Evolutionary conservation across 176 grass and related monocot genomes (phyloP).

Genomic region (Oryza officinalis): DNA sequence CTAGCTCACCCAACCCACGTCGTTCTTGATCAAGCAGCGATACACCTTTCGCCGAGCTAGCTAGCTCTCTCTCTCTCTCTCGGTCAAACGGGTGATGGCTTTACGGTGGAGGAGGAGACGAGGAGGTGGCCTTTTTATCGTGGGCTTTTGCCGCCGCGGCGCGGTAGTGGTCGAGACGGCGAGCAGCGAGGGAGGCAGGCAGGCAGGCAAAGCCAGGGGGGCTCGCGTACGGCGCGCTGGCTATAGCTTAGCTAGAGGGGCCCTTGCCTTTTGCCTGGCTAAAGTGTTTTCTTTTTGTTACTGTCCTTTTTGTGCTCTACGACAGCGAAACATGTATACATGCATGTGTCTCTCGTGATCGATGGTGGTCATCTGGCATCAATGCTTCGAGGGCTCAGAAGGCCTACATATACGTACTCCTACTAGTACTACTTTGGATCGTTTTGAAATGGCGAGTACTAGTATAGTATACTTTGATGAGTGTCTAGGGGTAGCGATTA

Average conservation of each 20-base stretch:
- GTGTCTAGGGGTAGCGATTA: neutral
- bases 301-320: slow-evolving; percentile 31
- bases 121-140: slow-evolving; percentile 50
- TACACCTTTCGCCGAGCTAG: neutral
- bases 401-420: neutral
- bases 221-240: slow-evolving; percentile 71
- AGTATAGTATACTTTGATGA: too few species aligned
- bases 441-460: neutral
- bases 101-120: neutral
- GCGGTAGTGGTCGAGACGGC: slow-evolving; percentile 52
- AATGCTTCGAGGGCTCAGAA: neutral
- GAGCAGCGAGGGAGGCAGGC: neutral
- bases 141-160: slow-evolving; percentile 44
- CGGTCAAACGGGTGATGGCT: slow-evolving; percentile 64
- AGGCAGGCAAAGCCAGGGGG: slow-evolving; percentile 5
- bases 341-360: slow-evolving; percentile 21
- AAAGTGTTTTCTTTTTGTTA: slow-evolving; percentile 24
- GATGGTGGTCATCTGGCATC: slow-evolving; percentile 17
- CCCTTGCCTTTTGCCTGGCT: slow-evolving; percentile 14
- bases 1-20: neutral
- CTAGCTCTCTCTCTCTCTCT: slow-evolving; percentile 6
- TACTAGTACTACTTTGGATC: neutral
- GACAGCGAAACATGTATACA: neutral
- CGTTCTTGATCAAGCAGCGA: neutral
- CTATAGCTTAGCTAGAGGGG: neutral